Evolutionary conservation across 31 red algal species (phyloP).

Genomic region (Endocladia muricata): DNA sequence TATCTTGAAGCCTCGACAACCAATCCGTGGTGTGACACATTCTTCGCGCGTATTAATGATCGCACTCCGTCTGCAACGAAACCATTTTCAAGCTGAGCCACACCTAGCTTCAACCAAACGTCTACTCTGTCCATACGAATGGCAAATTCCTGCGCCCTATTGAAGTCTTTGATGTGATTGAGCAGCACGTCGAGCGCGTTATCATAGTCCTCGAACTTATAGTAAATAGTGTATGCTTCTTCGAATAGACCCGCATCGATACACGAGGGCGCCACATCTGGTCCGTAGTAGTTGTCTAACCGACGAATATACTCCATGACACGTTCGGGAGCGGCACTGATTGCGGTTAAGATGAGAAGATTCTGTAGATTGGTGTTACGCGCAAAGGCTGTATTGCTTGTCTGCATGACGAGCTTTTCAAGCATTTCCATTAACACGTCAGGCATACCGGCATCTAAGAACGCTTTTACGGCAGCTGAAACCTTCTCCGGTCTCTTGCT

Average conservation of each 20-base stretch:
- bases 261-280: slow-evolving; percentile 82
- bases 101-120: slow-evolving; percentile 88
- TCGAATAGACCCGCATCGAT: slow-evolving; percentile 89
- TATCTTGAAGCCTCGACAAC: slow-evolving; percentile 78
- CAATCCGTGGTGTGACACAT: slow-evolving; percentile 62
- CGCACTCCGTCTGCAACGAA: slow-evolving; percentile 76
- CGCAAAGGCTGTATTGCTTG: slow-evolving; percentile 85
- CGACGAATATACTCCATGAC: slow-evolving; percentile 93
- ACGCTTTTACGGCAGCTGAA: slow-evolving; percentile 86
- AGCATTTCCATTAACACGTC: slow-evolving; percentile 94
- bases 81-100: slow-evolving; percentile 65
- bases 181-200: slow-evolving; percentile 89
- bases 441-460: slow-evolving; percentile 90
- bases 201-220: slow-evolving; percentile 91
- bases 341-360: slow-evolving; percentile 90
- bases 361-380: slow-evolving; percentile 96
- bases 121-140: slow-evolving; percentile 70
- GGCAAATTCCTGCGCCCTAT: slow-evolving; percentile 89
- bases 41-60: slow-evolving; percentile 76
- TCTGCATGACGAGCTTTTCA: slow-evolving; percentile 94
- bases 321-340: slow-evolving; percentile 82
- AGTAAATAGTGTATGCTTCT: slow-evolving; percentile 93
- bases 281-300: slow-evolving; percentile 93
- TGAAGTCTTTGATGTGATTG: slow-evolving; percentile 93
- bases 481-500: slow-evolving; percentile 87